Evolutionary conservation across 768 basidiomycete species (phyloP), one percentile per base, ranked within the genome.

Genomic region (Amanita polypyramis): DNA sequence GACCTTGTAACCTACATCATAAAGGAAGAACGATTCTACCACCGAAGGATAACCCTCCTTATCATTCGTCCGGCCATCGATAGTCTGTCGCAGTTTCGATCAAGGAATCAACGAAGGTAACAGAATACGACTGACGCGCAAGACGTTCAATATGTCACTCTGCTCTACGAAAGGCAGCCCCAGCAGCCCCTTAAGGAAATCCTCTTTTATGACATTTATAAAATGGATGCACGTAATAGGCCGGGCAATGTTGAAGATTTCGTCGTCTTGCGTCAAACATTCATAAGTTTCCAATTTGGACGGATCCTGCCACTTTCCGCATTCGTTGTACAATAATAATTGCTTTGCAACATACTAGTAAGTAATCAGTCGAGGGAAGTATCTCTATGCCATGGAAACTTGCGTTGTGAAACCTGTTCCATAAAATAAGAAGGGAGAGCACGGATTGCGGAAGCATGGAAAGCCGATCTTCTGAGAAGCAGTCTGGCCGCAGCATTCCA

Each of bases 391-490:
- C 20, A 49, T 38, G 32, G 43, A 43, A 20, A 43, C 56, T 25
- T 49, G 58, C 58, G 27, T 60, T 60, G 44, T 60, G 58, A 38
- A 56, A 55, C 29, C 58, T 43, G 44, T 60, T 60, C 56, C 52
- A 58, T 17, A 60, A 53, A 35, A 60, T 50, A 19, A 60, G 44
- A 1, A 60, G 47, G 12, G 51, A 55, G 1, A 52, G 35, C 6
- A 54, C 55, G 2, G 54, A 47, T 34, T 50, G 47, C 8, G 57
- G 51, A 20, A 54, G 49, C 33, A 49, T 47, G 34, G 30, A 43
- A 17, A 45, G 36, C 12, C 50, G 47, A 47, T 56, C 55, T 4
- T 57, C 58, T 30, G 29, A 52, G 30, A 60, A 60, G 32, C 55
- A 56, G 45, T 60, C 58, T 0, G 58, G 58, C 30, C 52, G 50